Percentiles rank a stretch among this genome's conserved stretches.
Evolutionary conservation across 768 basidiomycete species (phyloP).

Genomic region (Pulveroboletus sp.): DNA sequence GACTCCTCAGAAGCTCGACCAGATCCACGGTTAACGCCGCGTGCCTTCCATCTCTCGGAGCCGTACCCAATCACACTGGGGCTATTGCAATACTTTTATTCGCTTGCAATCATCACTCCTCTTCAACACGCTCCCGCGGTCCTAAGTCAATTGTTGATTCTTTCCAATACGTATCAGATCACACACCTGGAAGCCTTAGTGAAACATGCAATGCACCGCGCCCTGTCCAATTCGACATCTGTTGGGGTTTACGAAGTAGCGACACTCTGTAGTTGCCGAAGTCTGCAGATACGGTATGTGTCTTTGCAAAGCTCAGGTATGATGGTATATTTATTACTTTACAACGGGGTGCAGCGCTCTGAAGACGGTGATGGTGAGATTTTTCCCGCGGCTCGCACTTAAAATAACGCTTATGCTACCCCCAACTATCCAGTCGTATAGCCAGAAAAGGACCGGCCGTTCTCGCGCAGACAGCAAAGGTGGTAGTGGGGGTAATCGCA

Average conservation of each 20-base stretch:
- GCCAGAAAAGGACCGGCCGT: slow-evolving; percentile 63
- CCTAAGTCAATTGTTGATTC: slow-evolving; percentile 78
- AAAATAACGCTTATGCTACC: slow-evolving; percentile 13
- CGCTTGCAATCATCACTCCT: slow-evolving; percentile 79
- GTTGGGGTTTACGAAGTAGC: slow-evolving; percentile 95
- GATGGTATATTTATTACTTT: slow-evolving; percentile 10
- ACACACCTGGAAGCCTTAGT: slow-evolving; percentile 71
- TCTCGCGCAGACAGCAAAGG: slow-evolving; percentile 47
- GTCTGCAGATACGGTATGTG: slow-evolving; percentile 84
- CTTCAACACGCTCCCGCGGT: slow-evolving; percentile 90
- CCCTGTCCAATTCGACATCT: slow-evolving; percentile 77
- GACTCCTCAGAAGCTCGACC: slow-evolving; percentile 50
- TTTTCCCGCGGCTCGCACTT: background rate
- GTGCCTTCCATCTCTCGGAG: slow-evolving; percentile 78
- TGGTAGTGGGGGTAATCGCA: slow-evolving; percentile 38
- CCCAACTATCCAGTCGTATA: slow-evolving; percentile 56
- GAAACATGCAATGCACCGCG: slow-evolving; percentile 93
- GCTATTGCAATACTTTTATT: slow-evolving; percentile 91
- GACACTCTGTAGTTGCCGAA: slow-evolving; percentile 83
- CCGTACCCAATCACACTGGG: slow-evolving; percentile 87
- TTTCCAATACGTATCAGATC: slow-evolving; percentile 80
- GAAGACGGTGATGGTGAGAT: slow-evolving; percentile 76
- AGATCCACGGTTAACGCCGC: slow-evolving; percentile 79
- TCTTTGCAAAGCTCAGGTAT: slow-evolving; percentile 12
- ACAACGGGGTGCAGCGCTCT: slow-evolving; percentile 48